Evolutionary conservation across 768 basidiomycete species (phyloP).

Genomic region (Cystofilobasidium macerans): DNA sequence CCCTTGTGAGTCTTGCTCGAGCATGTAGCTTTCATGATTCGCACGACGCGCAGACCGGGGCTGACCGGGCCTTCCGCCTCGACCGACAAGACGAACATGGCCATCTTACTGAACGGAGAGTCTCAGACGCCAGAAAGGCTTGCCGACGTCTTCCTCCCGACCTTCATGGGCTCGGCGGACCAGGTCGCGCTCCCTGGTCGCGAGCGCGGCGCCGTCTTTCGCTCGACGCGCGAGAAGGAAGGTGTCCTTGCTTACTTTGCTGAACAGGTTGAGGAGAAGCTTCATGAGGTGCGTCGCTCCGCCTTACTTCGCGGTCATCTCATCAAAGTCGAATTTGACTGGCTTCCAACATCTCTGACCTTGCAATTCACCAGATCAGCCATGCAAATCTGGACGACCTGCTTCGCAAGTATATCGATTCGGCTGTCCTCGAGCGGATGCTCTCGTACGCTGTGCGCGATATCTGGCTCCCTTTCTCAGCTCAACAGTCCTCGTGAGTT

Average conservation of each 20-base stretch:
- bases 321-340: no score
- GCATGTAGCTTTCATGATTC: neutral
- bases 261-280: neutral
- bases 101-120: no score
- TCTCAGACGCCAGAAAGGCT: neutral
- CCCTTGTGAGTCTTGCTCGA: neutral
- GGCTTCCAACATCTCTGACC: no score
- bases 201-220: neutral
- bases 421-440: no score
- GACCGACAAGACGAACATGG: no score
- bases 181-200: neutral
- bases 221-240: neutral
- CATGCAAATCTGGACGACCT: no score
- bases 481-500: no score
- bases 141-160: neutral
- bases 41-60: neutral
- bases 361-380: no score
- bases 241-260: neutral
- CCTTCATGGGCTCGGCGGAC: neutral
- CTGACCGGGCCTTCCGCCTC: no score
- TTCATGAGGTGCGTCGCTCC: neutral
- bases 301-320: neutral
- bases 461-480: no score
- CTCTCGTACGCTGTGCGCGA: no score
- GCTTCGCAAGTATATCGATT: no score